phyloP scores from a whole-genome alignment of 306 rosid species.

The Clitoria ternatea region DNA sequence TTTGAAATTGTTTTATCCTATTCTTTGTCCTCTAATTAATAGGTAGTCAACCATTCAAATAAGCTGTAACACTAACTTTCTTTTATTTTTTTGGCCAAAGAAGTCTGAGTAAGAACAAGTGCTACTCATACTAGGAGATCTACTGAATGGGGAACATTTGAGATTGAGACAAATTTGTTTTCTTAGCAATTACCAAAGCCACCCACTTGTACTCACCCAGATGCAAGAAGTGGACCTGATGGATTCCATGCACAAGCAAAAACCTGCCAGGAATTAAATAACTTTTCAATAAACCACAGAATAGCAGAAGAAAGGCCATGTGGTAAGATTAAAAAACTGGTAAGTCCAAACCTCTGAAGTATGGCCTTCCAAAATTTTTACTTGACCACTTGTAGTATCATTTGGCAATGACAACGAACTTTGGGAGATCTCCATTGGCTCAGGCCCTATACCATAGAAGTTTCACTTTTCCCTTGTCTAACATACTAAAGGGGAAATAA shows the following conservation, averaged over 20 bases:
- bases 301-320: not conserved
- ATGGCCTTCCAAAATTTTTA: conserved; percentile 60
- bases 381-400: conserved; percentile 40
- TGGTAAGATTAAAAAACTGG: not conserved
- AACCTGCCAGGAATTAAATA: conserved; percentile 35
- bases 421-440: conserved; percentile 63
- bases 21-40: too few relatives aligned
- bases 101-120: too few relatives aligned
- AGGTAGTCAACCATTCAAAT: too few relatives aligned
- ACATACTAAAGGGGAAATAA: not conserved
- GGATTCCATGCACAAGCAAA: conserved; percentile 83
- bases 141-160: not conserved
- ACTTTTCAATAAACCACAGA: not conserved
- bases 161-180: not conserved
- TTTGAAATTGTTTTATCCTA: too few relatives aligned
- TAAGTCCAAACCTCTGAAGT: conserved; percentile 52
- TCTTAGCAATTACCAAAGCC: too few relatives aligned
- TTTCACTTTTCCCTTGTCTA: not conserved
- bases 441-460: conserved; percentile 42
- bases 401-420: conserved; percentile 20
- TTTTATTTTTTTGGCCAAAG: too few relatives aligned
- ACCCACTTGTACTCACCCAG: conserved; percentile 48
- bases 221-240: conserved; percentile 62
- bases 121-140: too few relatives aligned
- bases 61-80: too few relatives aligned